A percentile compares a stretch with the other conserved stretches of the same genome.
Conservation (phyloP, 345 rosid genomes). For the Euphorbia tirucalli region DNA sequence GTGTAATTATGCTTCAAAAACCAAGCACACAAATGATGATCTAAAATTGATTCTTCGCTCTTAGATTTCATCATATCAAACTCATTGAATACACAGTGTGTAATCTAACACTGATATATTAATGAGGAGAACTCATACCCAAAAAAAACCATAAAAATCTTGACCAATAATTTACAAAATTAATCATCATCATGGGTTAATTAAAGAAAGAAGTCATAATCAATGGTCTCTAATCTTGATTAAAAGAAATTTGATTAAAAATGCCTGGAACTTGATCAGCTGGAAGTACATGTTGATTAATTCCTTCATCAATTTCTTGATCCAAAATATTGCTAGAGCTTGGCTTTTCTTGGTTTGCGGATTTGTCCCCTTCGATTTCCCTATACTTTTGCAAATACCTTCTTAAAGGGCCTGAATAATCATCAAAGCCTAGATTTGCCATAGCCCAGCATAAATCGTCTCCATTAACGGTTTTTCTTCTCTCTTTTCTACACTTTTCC, state of each 20-base stretch:
- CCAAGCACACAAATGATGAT: too few species aligned
- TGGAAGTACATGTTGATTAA: too few species aligned
- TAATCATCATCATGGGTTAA: neutral
- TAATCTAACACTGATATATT: too few species aligned
- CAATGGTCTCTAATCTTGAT: too few species aligned
- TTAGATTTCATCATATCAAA: too few species aligned
- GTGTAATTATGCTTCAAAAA: too few species aligned
- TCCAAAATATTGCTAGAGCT: constrained; percentile 13
- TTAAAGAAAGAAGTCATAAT: too few species aligned
- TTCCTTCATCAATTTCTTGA: too few species aligned
- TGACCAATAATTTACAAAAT: neutral
- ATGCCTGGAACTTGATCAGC: neutral
- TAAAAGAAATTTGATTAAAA: neutral
- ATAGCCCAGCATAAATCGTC: constrained; percentile 37
- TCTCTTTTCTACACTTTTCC: constrained; percentile 29
- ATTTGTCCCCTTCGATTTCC: constrained; percentile 22
- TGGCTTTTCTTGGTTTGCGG: constrained; percentile 9
- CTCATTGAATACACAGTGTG: too few species aligned
- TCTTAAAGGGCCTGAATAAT: constrained; percentile 10
- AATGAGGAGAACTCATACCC: neutral
- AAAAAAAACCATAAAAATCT: neutral
- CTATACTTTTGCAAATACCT: constrained; percentile 30
- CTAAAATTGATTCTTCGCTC: neutral
- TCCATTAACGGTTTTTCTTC: constrained; percentile 30
- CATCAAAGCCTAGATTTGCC: constrained; percentile 26